Base-by-base conservation (phyloP, 208 protist species). In the Endotrypanum monterogeii region DNA sequence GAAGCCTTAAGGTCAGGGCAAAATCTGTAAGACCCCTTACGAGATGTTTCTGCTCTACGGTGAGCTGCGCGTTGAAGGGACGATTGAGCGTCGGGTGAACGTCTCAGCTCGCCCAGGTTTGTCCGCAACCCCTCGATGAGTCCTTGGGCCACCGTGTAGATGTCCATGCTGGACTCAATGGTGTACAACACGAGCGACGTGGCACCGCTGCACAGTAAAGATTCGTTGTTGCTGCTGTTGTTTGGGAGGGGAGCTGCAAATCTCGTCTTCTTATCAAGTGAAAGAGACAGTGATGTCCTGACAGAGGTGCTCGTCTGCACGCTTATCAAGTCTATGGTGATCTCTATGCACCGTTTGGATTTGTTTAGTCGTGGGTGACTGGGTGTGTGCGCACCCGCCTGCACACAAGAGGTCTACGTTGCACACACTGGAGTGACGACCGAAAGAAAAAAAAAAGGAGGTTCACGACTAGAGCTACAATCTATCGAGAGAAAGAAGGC, bases 71-170 rank as follows among this genome's bases (percentile, higher is more conserved):
- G 68, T 18, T 73, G 68, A 41, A 73, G 32, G 55, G 28, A 35
- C 54, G 39, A 30, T 35, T 62, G 68, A 20, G 41, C 37, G 39
- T 73, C 68, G 16, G 68, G 28, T 16, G 68, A 51, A 1, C 41
- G 51, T 25, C 68, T n/a, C 54, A 56, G 57, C 23, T 73, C 68
- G 14, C 55, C 50, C 37, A 73, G 68, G 50, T 50, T 60, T 39
- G 37, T 35, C 46, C 68, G 55, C 52, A 73, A 32, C 18, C 63
- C 68, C 39, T 62, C 52, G 14, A 73, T 58, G 39, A 73, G 55
- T n/a, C 23, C 30, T 25, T 73, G 52, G 11, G 68, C 20, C 12
- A 63, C 68, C 14, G 68, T 35, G 68, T 73, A 73, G 23, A 73
- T 63, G 39, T 73, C 55, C 12, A 37, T 35, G 54, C 61, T 73